Percentiles rank a stretch among this genome's conserved stretches.
Evolutionary conservation across 164 flowering plant species (phyloP).

Genomic region (Macadamia tetraphylla): DNA sequence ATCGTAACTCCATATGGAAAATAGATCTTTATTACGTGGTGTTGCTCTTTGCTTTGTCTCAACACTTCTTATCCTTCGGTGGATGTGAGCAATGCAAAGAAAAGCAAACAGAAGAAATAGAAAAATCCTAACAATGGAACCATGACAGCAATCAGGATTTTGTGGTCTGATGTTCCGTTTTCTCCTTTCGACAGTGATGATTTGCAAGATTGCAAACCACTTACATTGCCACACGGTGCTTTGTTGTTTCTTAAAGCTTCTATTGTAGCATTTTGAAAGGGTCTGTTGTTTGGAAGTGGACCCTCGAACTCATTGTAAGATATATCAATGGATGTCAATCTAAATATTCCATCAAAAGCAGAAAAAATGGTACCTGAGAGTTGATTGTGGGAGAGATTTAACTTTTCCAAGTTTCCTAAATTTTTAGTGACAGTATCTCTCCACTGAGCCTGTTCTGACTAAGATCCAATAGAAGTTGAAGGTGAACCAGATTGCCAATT

Average conservation of each 20-base stretch:
- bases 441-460: no score
- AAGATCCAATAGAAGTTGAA: no score
- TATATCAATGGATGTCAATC: no score
- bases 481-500: no score
- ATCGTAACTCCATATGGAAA: constrained; percentile 19
- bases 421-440: no score
- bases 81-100: not conserved
- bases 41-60: not conserved
- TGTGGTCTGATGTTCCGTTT: not conserved
- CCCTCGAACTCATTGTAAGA: no score
- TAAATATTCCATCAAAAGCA: no score
- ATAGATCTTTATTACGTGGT: not conserved
- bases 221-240: constrained; percentile 19
- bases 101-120: constrained; percentile 9
- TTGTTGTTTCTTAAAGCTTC: not conserved
- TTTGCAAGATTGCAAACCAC: constrained; percentile 13
- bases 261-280: no score
- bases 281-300: no score
- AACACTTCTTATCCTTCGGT: not conserved
- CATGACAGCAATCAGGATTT: not conserved
- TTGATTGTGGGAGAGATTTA: no score
- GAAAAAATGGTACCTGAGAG: no score
- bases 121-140: not conserved
- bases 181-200: not conserved
- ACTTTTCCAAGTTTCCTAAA: no score